phyloP scores from a whole-genome alignment of 1,284 basidiomycete species.

The Chiua sp. region DNA sequence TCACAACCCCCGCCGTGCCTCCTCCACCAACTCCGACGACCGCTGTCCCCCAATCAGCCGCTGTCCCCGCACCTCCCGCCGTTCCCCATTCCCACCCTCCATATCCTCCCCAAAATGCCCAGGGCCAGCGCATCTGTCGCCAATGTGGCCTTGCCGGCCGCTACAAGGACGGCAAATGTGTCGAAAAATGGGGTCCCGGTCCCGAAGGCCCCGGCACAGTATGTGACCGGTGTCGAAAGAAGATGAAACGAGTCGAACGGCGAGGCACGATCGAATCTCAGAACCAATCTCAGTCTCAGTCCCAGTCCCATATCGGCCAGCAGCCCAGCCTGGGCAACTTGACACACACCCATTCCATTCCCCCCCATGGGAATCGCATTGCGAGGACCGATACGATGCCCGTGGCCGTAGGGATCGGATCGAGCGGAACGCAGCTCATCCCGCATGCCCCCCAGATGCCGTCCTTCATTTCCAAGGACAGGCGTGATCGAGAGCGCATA shows the following conservation, averaged over 20 bases:
- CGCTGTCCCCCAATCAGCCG: constrained; percentile 12
- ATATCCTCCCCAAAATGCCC: constrained; percentile 54
- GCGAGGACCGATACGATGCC: constrained; percentile 34
- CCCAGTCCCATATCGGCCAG: constrained; percentile 20
- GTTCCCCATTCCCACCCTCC: constrained; percentile 19
- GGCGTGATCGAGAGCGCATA: constrained; percentile 32
- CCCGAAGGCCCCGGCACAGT: constrained; percentile 84
- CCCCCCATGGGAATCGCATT: constrained; percentile 28
- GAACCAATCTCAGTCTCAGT: constrained; percentile 22
- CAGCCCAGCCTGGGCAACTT: constrained; percentile 12
- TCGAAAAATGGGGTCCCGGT: constrained; percentile 87
- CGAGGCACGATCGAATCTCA: constrained; percentile 60
- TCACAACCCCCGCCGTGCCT: constrained; percentile 11
- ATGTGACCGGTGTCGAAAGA: constrained; percentile 84
- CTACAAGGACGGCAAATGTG: constrained; percentile 85
- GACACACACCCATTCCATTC: constrained; percentile 26
- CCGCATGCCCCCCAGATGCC: constrained; percentile 23
- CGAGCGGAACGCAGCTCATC: constrained; percentile 34
- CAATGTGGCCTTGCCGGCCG: constrained; percentile 71
- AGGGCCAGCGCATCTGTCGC: constrained; percentile 74
- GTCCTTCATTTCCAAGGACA: constrained; percentile 34
- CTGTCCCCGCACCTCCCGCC: constrained; percentile 2
- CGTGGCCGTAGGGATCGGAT: constrained; percentile 29
- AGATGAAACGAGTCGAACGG: constrained; percentile 84
- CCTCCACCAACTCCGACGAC: constrained; percentile 25